Evolutionary conservation across 371 early-diverging fungal genomes (phyloP).

Genomic region (Caulochytrium protostelioides): DNA sequence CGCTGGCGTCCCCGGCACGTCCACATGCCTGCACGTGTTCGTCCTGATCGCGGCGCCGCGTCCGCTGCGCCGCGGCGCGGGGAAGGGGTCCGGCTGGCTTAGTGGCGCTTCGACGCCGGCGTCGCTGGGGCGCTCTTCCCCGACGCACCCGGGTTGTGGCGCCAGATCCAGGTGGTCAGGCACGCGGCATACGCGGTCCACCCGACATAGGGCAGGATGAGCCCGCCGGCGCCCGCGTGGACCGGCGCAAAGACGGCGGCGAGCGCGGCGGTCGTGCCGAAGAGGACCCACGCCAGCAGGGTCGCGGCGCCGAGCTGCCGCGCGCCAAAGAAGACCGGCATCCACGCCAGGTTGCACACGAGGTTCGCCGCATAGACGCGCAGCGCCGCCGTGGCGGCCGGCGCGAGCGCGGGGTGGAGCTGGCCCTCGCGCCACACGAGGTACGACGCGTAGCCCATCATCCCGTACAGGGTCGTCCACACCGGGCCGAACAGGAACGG

Average conservation of each 20-base stretch:
- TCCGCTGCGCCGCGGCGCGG: too few relatives aligned
- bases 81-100: too few relatives aligned
- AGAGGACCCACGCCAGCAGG: background rate
- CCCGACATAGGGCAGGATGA: background rate
- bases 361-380: background rate
- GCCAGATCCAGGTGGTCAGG: background rate
- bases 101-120: too few relatives aligned
- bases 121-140: too few relatives aligned
- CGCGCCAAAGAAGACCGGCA: background rate
- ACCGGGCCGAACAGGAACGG: background rate
- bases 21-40: too few relatives aligned
- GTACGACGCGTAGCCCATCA: background rate
- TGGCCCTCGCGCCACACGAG: background rate
- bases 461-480: background rate
- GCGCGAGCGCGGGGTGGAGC: background rate
- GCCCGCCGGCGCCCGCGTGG: background rate
- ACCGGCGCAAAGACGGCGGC: background rate
- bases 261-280: background rate
- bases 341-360: too few relatives aligned
- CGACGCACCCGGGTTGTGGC: background rate
- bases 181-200: background rate
- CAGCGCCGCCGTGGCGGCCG: too few relatives aligned
- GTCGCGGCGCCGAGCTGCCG: background rate
- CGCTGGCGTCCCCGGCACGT: too few relatives aligned
- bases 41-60: too few relatives aligned